phyloP scores from a whole-genome alignment of 306 rosid genomes.

The Albizia julibrissin region DNA sequence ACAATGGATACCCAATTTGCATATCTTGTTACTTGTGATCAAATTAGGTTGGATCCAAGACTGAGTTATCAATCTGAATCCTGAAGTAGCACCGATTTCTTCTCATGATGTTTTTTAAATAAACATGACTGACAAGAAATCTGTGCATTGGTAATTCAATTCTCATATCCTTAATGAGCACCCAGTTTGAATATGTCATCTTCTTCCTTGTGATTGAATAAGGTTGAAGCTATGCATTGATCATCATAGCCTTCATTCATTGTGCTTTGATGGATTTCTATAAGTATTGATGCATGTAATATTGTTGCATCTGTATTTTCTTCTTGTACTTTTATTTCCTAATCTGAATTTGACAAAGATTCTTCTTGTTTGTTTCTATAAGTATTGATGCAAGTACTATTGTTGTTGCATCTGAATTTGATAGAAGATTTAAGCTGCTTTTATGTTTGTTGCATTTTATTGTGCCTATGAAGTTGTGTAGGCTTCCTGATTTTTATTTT shows the following conservation, averaged over 20 bases:
- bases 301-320: background rate
- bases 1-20: background rate
- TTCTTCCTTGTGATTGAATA: background rate
- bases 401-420: background rate
- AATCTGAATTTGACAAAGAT: background rate
- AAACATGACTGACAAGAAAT: background rate
- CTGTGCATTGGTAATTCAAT: background rate
- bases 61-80: constrained; percentile 40
- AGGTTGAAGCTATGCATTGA: background rate
- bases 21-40: background rate
- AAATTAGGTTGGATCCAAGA: constrained; percentile 25
- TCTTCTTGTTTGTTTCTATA: background rate
- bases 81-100: background rate
- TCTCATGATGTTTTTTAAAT: background rate
- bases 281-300: background rate
- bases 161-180: background rate
- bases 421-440: background rate
- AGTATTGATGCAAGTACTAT: background rate
- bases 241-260: background rate
- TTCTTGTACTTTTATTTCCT: no score
- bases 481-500: background rate
- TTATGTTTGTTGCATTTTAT: background rate
- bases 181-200: background rate
- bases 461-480: background rate
- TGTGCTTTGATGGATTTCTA: background rate